Base-by-base conservation (phyloP, 164 flowering plant genomes). In the Platanus orientalis region DNA sequence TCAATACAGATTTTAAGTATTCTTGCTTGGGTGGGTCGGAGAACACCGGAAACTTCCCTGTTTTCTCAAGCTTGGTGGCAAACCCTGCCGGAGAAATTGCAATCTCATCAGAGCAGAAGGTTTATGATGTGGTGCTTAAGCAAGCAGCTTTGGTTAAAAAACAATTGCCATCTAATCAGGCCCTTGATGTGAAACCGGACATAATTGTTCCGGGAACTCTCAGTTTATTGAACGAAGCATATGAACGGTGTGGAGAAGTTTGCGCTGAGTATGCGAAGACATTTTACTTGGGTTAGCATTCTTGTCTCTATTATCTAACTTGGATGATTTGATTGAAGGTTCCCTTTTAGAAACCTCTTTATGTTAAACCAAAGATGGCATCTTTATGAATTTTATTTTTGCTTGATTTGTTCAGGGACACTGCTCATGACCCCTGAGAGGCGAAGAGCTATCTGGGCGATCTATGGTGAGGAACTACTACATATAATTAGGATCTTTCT, bases 241-340 rank as follows among this genome's bases (percentile, higher is more conserved):
- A 92, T 77, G 89, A 87, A 61, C 78, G 97, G 0, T 92, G 97
- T 75, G 76, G 94, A 27, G 92, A 92, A 77, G 87, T 92, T 26
- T 92, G 97, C 64, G 96, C 92, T 0, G 96, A 92, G 75, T 89
- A 92, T 79, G 96, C 97, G 30, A 92, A 92, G 76, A 92, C 97
- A 39, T 92, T 92, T 77, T 92, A 89, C 69, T 69, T 92, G 74
- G 97, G 97, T 91, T 64, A 65, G 83, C 49, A 47, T 69, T 67
- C 71, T 56, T 12, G 0, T 45, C 40, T 6, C 28, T 24, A 17
- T 12, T 6, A 56, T 29, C 4, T 9, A 24, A 21, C 5, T 28
- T 24, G 40, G 10, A 14, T 42, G 0, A n/a, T 23, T 59, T 59
- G 20, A 23, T 23, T 4, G 9, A 2, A 12, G 11, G 39, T 32